phyloP scores from a whole-genome alignment of 2,329 filamentous ascomycete genomes.

The Xylaria sp. region DNA sequence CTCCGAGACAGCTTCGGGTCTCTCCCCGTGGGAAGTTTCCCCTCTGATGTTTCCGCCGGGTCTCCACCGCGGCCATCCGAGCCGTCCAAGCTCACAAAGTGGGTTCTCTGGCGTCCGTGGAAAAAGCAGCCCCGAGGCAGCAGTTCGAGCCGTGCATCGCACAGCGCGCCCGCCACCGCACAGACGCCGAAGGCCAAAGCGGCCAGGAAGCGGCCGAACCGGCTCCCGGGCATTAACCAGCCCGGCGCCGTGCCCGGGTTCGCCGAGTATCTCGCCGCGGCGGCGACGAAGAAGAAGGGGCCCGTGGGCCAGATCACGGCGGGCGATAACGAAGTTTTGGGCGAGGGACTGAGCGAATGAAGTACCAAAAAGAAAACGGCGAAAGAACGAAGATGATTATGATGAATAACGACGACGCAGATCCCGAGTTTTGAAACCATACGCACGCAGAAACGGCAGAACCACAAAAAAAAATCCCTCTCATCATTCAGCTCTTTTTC shows the following conservation, averaged over 20 bases:
- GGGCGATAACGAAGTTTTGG: slow-evolving; percentile 33
- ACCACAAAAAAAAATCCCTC: too few species aligned
- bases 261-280: slow-evolving; percentile 48
- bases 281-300: slow-evolving; percentile 45
- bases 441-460: background rate
- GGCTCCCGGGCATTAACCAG: slow-evolving; percentile 73
- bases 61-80: slow-evolving; percentile 23
- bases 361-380: background rate
- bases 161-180: slow-evolving; percentile 7
- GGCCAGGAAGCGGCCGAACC: slow-evolving; percentile 31
- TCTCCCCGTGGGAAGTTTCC: slow-evolving; percentile 33
- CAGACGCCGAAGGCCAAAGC: slow-evolving; percentile 34
- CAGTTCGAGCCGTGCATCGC: slow-evolving; percentile 1
- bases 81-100: slow-evolving; percentile 36
- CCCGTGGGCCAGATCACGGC: slow-evolving; percentile 52
- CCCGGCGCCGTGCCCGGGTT: slow-evolving; percentile 69
- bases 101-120: slow-evolving; percentile 41
- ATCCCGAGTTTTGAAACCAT: background rate
- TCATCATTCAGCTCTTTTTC: too few species aligned
- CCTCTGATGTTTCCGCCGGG: slow-evolving; percentile 26
- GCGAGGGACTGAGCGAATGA: slow-evolving; percentile 50
- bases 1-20: slow-evolving; percentile 48
- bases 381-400: background rate
- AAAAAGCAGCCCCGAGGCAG: background rate
- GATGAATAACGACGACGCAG: background rate